Conservation (phyloP, 768 basidiomycete genomes). For the Neoboletus brunneissimus region DNA sequence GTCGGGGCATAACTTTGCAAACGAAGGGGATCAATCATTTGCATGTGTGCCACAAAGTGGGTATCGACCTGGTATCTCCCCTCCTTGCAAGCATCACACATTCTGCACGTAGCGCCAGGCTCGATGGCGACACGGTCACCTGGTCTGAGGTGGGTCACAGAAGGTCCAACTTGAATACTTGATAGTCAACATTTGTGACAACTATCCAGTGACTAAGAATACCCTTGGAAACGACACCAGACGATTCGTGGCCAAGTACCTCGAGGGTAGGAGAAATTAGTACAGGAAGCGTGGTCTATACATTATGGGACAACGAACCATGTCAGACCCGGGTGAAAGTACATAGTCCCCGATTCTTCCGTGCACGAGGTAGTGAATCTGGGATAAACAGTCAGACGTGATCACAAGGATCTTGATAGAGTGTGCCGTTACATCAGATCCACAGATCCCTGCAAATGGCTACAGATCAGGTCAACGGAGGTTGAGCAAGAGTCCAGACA, state of each 20-base stretch:
- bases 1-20: conserved; percentile 70
- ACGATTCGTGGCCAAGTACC: conserved; percentile 94
- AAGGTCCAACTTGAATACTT: conserved; percentile 57
- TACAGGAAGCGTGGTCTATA: not conserved
- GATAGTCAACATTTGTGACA: not conserved
- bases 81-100: conserved; percentile 79
- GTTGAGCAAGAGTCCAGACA: conserved; percentile 17
- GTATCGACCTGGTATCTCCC: conserved; percentile 74
- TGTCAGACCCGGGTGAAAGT: conserved; percentile 61
- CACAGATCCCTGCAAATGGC: conserved; percentile 70
- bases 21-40: not conserved
- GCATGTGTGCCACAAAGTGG: not conserved
- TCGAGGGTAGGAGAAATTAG: conserved; percentile 27
- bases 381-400: conserved; percentile 8
- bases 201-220: not conserved
- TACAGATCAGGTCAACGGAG: conserved; percentile 11
- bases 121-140: conserved; percentile 93
- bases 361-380: conserved; percentile 79
- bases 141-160: conserved; percentile 70
- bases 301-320: conserved; percentile 44
- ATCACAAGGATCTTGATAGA: not conserved
- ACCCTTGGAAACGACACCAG: conserved; percentile 76
- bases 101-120: conserved; percentile 82
- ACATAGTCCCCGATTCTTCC: conserved; percentile 80
- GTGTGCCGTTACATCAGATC: conserved; percentile 65